A percentile compares a stretch with the other conserved stretches of the same genome.
These are phyloP conservation scores for Dendrobium officinale DNA, from an alignment of 106 monocot genomes.

Conservation along the genomic window DNA sequence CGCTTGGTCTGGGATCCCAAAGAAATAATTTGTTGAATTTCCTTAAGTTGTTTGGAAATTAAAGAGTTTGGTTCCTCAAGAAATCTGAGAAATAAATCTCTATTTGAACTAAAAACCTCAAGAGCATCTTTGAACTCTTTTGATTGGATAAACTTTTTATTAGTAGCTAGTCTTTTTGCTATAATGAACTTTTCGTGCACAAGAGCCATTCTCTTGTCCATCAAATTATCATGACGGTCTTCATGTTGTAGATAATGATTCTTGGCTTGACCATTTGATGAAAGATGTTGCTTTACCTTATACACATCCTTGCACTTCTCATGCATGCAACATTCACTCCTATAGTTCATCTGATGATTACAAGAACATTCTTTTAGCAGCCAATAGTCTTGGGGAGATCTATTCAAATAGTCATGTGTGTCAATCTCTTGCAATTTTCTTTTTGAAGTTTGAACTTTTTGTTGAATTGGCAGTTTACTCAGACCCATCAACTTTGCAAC, in stretches of 20 bases:
- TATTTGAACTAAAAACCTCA: constrained; percentile 88
- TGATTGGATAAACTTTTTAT: constrained; percentile 63
- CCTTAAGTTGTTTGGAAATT: constrained; percentile 41
- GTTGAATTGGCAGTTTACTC: constrained; percentile 39
- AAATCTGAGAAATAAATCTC: constrained; percentile 79
- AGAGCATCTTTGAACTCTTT: constrained; percentile 86
- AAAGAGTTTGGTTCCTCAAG: constrained; percentile 84
- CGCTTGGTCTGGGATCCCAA: constrained; percentile 24
- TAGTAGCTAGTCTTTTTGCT: constrained; percentile 66
- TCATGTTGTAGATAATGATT: constrained; percentile 17
- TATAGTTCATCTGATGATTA: neutral
- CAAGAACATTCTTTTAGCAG: constrained; percentile 10
- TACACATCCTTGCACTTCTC: constrained; percentile 44
- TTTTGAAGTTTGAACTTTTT: constrained; percentile 11
- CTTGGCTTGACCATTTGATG: constrained; percentile 5
- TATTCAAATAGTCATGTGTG: neutral
- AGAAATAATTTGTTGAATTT: constrained; percentile 11
- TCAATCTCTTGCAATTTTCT: constrained; percentile 12
- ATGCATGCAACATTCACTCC: neutral
- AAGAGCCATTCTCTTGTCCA: constrained; percentile 71
- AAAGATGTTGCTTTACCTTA: constrained; percentile 27
- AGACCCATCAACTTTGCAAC: constrained; percentile 94
- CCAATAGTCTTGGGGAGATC: constrained; percentile 4
- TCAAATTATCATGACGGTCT: constrained; percentile 18
- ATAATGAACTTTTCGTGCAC: constrained; percentile 81